Evolutionary conservation across 2,329 filamentous ascomycete genomes (phyloP).

Genomic region (Fusarium sp.): DNA sequence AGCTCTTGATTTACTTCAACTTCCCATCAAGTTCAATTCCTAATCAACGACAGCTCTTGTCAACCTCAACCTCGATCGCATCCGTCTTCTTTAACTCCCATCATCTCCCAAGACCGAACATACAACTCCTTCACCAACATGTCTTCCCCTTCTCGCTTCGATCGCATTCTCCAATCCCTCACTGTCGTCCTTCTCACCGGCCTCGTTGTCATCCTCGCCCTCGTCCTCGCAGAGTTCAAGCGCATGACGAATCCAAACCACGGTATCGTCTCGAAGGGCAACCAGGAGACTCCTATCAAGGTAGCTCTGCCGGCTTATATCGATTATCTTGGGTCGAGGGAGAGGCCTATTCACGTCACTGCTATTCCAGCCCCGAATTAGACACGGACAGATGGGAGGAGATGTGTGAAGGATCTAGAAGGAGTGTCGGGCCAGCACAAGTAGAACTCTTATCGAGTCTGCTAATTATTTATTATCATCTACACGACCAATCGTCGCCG

Average conservation of each 20-base stretch:
- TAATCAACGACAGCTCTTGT: neutral
- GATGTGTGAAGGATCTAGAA: neutral
- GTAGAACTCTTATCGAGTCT: neutral
- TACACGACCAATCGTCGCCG: neutral
- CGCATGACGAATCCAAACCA: slow-evolving; percentile 8
- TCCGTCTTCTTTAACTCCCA: neutral
- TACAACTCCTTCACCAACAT: neutral
- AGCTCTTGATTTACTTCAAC: neutral
- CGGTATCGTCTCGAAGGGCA: neutral
- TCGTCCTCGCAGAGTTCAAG: slow-evolving; percentile 30
- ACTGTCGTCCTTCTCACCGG: slow-evolving; percentile 12
- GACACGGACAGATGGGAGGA: neutral
- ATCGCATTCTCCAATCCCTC: neutral
- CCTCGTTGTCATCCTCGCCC: slow-evolving; percentile 19
- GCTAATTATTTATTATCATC: neutral
- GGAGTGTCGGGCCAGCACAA: neutral
- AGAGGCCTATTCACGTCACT: neutral
- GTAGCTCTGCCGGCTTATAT: neutral
- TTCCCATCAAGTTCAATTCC: neutral
- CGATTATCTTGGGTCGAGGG: neutral
- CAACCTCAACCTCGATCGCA: neutral
- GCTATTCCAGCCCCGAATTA: neutral
- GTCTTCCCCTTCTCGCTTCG: neutral
- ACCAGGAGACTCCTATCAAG: neutral
- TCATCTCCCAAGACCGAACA: neutral